A percentile compares a stretch with the other conserved stretches of the same genome.
These are phyloP conservation scores for Maudiozyma saulgeensis DNA, from an alignment of 805 yeast genomes.

Conservation along the genomic window DNA sequence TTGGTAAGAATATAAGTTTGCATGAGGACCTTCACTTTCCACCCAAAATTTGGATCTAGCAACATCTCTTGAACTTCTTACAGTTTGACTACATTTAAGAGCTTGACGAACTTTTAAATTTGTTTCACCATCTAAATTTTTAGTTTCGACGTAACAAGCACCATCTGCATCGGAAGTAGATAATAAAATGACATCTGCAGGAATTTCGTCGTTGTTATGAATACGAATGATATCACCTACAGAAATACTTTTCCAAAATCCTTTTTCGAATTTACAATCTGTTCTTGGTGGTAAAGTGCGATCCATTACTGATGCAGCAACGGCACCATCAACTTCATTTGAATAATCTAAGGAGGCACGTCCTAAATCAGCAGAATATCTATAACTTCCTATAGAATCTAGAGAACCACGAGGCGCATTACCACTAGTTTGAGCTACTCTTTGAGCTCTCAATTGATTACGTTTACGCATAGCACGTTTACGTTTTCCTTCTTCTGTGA, in stretches of 20 bases:
- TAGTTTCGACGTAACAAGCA: conserved; percentile 69
- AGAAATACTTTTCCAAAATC: conserved; percentile 54
- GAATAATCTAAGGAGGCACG: conserved; percentile 30
- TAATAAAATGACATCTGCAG: conserved; percentile 60
- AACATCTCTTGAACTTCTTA: conserved; percentile 40
- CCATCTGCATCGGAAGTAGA: conserved; percentile 62
- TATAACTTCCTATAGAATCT: conserved; percentile 28
- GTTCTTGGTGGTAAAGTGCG: conserved; percentile 39
- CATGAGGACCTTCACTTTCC: conserved; percentile 80
- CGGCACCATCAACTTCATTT: conserved; percentile 45
- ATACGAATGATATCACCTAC: conserved; percentile 70
- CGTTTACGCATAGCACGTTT: conserved; percentile 29
- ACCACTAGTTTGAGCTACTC: conserved; percentile 18
- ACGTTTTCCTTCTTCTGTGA: conserved; percentile 31
- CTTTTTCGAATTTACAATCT: conserved; percentile 28
- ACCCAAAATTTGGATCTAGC: conserved; percentile 50
- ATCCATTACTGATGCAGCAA: conserved; percentile 49
- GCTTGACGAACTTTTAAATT: conserved; percentile 72
- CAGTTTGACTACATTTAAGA: conserved; percentile 46
- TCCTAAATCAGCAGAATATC: conserved; percentile 30
- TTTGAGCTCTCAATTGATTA: conserved; percentile 20
- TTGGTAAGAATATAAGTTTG: conserved; percentile 66
- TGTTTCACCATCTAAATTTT: conserved; percentile 74
- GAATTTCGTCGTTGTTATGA: conserved; percentile 67
- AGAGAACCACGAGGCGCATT: conserved; percentile 32